Conservation (phyloP, 2,329 filamentous ascomycete species). For the Aspergillus chevalieri region DNA sequence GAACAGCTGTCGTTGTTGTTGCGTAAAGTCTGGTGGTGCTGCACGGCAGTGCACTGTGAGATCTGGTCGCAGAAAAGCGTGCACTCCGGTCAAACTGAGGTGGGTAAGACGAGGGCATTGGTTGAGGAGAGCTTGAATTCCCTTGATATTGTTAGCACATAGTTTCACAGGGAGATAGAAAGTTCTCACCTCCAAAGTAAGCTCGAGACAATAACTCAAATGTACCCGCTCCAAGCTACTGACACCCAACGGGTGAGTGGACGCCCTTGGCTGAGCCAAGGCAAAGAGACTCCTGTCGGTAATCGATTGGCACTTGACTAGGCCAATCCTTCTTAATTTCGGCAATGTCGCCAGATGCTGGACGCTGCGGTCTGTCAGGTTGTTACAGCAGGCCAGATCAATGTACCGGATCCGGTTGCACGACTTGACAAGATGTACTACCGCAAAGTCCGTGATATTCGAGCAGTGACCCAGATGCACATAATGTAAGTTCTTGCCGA, state of each 20-base stretch:
- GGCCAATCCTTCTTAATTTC: slow-evolving; percentile 86
- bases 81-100: slow-evolving; percentile 86
- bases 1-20: slow-evolving; percentile 90
- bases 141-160: slow-evolving; percentile 47
- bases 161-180: background rate
- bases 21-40: slow-evolving; percentile 85
- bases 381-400: slow-evolving; percentile 88
- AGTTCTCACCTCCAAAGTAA: slow-evolving; percentile 68
- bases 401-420: slow-evolving; percentile 97
- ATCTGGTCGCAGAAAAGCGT: slow-evolving; percentile 80
- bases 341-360: slow-evolving; percentile 76
- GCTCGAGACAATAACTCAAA: slow-evolving; percentile 84
- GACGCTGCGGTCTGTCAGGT: slow-evolving; percentile 82
- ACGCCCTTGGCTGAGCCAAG: slow-evolving; percentile 60
- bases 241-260: slow-evolving; percentile 52
- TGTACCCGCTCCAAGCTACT: slow-evolving; percentile 86
- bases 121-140: slow-evolving; percentile 82
- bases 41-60: slow-evolving; percentile 79
- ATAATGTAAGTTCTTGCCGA: slow-evolving; percentile 95
- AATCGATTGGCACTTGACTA: slow-evolving; percentile 89
- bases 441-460: slow-evolving; percentile 82
- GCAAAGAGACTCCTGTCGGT: slow-evolving; percentile 85
- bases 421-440: slow-evolving; percentile 71
- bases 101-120: slow-evolving; percentile 89
- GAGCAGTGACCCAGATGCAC: slow-evolving; percentile 91